phyloP scores from a whole-genome alignment of 208 protist genomes.

The Acanthamoeba divionensis region DNA sequence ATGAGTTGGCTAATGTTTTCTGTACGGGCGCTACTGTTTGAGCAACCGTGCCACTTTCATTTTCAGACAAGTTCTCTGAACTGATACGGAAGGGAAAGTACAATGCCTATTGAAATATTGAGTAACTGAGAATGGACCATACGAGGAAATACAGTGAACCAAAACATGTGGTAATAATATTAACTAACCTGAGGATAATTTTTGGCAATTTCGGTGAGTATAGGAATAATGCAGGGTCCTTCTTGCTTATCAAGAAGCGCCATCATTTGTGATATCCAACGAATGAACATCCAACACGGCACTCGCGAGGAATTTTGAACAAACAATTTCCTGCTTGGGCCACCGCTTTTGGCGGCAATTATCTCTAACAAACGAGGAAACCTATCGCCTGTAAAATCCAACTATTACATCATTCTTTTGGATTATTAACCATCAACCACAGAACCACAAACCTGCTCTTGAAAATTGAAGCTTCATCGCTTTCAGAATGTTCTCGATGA shows the following conservation, averaged over 20 bases:
- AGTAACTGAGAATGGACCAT: too few species aligned
- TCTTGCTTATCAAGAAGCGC: constrained; percentile 64
- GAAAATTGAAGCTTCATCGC: constrained; percentile 60
- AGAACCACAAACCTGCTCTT: neutral
- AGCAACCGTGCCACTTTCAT: neutral
- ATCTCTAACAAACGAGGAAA: constrained; percentile 79
- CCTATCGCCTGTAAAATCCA: constrained; percentile 39
- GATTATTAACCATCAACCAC: too few species aligned
- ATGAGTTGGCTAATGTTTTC: constrained; percentile 47
- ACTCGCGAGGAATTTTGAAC: constrained; percentile 33
- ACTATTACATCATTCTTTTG: too few species aligned
- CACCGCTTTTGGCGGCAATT: neutral
- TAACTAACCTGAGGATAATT: constrained; percentile 21
- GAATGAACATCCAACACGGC: constrained; percentile 76
- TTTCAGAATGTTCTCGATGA: constrained; percentile 60
- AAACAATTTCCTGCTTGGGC: constrained; percentile 44
- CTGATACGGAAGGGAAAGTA: constrained; percentile 83
- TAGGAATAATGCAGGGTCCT: constrained; percentile 50
- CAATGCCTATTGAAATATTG: constrained; percentile 74
- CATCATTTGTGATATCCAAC: constrained; percentile 82
- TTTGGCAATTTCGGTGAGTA: constrained; percentile 74
- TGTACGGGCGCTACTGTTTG: constrained; percentile 27
- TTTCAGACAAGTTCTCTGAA: constrained; percentile 67
- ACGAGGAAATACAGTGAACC: too few species aligned
- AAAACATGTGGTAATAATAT: too few species aligned